Evolutionary conservation across 2,329 filamentous ascomycete genomes (phyloP).

Genomic region (Colletotrichum agaves): DNA sequence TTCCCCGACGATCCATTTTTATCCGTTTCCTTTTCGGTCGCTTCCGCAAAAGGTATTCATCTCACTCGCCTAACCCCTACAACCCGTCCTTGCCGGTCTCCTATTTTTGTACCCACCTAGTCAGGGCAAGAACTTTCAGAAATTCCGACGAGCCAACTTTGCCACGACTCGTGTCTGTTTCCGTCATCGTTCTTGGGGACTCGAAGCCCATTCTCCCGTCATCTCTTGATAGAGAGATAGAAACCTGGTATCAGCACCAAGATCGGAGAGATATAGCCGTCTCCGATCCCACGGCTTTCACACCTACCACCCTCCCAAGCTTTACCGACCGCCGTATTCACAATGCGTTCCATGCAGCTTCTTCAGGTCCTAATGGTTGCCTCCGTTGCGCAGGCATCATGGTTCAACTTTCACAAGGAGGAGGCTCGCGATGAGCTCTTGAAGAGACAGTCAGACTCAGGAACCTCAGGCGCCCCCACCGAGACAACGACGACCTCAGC

Average conservation of each 20-base stretch:
- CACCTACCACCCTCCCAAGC: neutral
- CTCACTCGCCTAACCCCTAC: slow-evolving; percentile 6
- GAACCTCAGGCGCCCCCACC: slow-evolving; percentile 27
- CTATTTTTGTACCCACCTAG: slow-evolving; percentile 28
- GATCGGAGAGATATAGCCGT: slow-evolving; percentile 11
- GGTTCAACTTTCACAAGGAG: slow-evolving; percentile 40
- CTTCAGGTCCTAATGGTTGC: slow-evolving; percentile 61
- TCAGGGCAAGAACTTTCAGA: slow-evolving; percentile 23
- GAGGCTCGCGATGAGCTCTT: slow-evolving; percentile 28
- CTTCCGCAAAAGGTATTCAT: slow-evolving; percentile 8
- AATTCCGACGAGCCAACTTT: slow-evolving; percentile 27
- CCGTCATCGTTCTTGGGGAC: neutral
- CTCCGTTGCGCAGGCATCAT: slow-evolving; percentile 56
- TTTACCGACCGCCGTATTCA: slow-evolving; percentile 35
- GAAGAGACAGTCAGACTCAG: slow-evolving; percentile 33
- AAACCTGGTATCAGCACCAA: neutral
- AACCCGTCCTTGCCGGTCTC: slow-evolving; percentile 12
- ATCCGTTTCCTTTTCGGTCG: slow-evolving; percentile 10
- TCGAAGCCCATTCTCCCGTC: neutral
- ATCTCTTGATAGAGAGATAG: neutral
- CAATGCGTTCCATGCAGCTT: slow-evolving; percentile 60
- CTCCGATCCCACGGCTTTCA: neutral
- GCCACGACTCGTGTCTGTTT: slow-evolving; percentile 6
- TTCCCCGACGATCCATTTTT: neutral
- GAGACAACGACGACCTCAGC: slow-evolving; percentile 34